These are phyloP conservation scores for Dendrocalamus latiflorus DNA, from an alignment of 202 grass and related monocot species.

Conservation along the genomic window DNA sequence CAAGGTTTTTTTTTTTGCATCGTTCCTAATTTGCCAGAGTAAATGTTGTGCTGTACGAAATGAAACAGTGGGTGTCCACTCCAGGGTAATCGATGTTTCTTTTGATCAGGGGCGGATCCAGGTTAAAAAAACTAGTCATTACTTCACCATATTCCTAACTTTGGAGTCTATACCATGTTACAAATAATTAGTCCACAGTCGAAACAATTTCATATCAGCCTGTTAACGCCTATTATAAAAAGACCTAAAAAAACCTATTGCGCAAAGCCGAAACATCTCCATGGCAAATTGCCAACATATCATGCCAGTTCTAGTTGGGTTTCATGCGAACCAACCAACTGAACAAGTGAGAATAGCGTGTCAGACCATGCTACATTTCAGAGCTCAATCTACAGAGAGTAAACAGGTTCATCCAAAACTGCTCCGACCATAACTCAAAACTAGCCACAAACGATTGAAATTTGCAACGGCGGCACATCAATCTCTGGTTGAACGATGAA, in stretches of 20 bases:
- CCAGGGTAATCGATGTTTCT: neutral
- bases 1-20: neutral
- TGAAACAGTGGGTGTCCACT: neutral
- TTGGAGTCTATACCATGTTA: neutral
- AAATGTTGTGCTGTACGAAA: neutral
- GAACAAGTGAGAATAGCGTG: too few relatives aligned
- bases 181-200: too few relatives aligned
- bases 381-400: too few relatives aligned
- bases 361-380: too few relatives aligned
- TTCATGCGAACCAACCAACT: too few relatives aligned
- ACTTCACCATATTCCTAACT: neutral
- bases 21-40: neutral
- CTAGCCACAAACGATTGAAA: too few relatives aligned
- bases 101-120: neutral
- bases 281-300: neutral
- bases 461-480: too few relatives aligned
- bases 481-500: neutral
- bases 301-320: too few relatives aligned
- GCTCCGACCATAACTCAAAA: too few relatives aligned
- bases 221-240: neutral
- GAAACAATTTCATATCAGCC: neutral
- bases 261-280: neutral
- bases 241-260: too few relatives aligned
- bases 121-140: too few relatives aligned
- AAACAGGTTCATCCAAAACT: too few relatives aligned